Evolutionary conservation across 2,329 filamentous ascomycete species (phyloP).

Genomic region (Monosporascus cannonballus): DNA sequence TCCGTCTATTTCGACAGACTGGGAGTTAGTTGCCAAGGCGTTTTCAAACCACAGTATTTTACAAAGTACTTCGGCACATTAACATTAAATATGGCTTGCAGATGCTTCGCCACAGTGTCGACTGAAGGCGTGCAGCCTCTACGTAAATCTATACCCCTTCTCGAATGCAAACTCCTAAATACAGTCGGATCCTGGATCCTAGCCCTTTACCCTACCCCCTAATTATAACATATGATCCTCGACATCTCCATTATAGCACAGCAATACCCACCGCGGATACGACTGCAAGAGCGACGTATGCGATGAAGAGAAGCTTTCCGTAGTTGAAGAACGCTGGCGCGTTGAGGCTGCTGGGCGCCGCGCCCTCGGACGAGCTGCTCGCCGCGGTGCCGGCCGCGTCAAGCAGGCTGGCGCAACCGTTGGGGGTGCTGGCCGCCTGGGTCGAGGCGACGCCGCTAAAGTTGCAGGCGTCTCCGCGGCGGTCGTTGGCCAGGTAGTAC

Average conservation of each 20-base stretch:
- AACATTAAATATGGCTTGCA: too few species aligned
- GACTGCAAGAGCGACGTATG: constrained; percentile 42
- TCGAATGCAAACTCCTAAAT: too few species aligned
- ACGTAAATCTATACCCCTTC: too few species aligned
- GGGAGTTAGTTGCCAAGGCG: too few species aligned
- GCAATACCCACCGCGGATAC: constrained; percentile 49
- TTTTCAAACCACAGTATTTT: too few species aligned
- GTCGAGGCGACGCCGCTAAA: constrained; percentile 62
- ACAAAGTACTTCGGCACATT: too few species aligned
- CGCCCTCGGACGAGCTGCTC: constrained; percentile 23
- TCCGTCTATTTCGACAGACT: too few species aligned
- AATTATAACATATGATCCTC: too few species aligned
- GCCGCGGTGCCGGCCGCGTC: constrained; percentile 52
- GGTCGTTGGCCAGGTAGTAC: constrained; percentile 57
- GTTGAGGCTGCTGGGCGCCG: constrained; percentile 35
- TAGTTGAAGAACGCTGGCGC: constrained; percentile 23
- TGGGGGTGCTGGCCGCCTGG: constrained; percentile 38
- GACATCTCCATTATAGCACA: constrained; percentile 36
- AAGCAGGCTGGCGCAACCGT: constrained; percentile 53
- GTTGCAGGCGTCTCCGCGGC: constrained; percentile 57
- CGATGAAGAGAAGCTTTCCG: constrained; percentile 32
- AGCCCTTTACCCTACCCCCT: too few species aligned
- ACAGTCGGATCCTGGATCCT: too few species aligned
- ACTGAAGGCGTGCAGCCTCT: too few species aligned
- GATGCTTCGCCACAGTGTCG: too few species aligned